Evolutionary conservation across 371 early-diverging fungal genomes (phyloP), one percentile per base, ranked within the genome.

Genomic region (Coemansia sp.): DNA sequence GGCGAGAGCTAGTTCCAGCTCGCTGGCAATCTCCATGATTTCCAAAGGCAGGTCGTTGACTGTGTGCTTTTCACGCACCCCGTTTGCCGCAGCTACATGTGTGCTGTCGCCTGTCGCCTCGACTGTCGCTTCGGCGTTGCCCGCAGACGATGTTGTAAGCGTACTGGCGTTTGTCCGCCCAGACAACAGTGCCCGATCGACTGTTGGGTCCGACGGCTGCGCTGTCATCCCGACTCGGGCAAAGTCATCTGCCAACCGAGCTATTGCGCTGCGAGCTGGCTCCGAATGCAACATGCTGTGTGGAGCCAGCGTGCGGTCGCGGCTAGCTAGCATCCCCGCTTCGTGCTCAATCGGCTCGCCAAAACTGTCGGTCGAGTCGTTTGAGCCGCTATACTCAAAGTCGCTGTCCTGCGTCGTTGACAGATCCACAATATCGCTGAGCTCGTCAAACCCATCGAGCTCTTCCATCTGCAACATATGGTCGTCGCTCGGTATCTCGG

Each of bases 11-110:
- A 78, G 55, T 71, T 78, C 78, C 11, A 78, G 64, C 62, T 78
- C 78, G 64, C 78, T 67, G 11, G 78, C 71, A 42, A 59, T 47
- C 56, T 78, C 77, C 78, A 78, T 75, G 47, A 78, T 78, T 59
- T 78, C 75, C 16, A 78, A 64, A 14, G 78, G 78, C 61, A 59
- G 44, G 21, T 30, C 37, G 64, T 74, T 75, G n/a, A 42, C 16
- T 28, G 16, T 1, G 30, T 30, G 30, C 30, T 28, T 28, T 5
- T 54, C 55, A 9, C 55, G 55, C 7, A 14, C 55, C 11, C 23
- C 55, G 30, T 23, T 23, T 26, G 55, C 55, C 7, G 25, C 8
- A 11, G 11, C 53, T 9, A 26, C 18, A 16, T 14, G 12, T 16
- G 28, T 28, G 30, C 28, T 28, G 28, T 25, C n/a, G 26, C 28